Base-by-base conservation (phyloP, 2,329 filamentous ascomycete species). In the Paecilomyces sp. region DNA sequence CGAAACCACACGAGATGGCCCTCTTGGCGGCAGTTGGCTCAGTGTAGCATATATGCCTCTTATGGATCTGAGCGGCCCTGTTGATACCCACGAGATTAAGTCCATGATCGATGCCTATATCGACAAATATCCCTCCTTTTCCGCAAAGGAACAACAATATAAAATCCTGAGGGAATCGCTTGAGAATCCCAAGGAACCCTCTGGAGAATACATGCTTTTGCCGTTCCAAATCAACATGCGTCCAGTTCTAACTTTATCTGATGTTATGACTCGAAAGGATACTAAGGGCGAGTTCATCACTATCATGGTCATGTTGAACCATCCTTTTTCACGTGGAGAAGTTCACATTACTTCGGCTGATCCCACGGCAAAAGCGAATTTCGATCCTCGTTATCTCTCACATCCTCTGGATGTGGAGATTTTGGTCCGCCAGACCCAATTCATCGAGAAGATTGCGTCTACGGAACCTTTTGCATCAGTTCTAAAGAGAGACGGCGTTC, bases 321-420 rank as follows among this genome's bases (percentile, higher is more conserved):
- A 58, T 25, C 59, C 61, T 2, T 59, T 61, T 30, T 61, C 61
- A n/a, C 59, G 60, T n/a, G 60, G 60, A 13, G 25, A 18, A 2
- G 60, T 61, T 5, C 60, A 59, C 18, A 59, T 59, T 12, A 25
- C 12, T 24, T 59, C 57, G 13, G 28, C 54, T 7, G 57, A 59
- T 33, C 31, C 54, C 9, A 2, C 24, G 7, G 22, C 15, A 12
- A 52, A 57, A 4, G 54, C 57, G 13, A 33, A 15, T 3, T 55
- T 52, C 30, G 60, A 61, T 34, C 60, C 34, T 5, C 4, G 34
- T n/a, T 41, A 41, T 2, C 34, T 41, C 4, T 41, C 34, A 3
- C 34, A 41, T 41, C 34, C 34, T 5, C 34, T 41, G 4, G 34
- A 41, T 41, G 34, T 13, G 13, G 34, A 41, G 12, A 15, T 41